Evolutionary conservation across 1,139 yeast species (phyloP), one percentile per base, ranked within the genome.

Genomic region (Scheffersomyces cryptocercus): DNA sequence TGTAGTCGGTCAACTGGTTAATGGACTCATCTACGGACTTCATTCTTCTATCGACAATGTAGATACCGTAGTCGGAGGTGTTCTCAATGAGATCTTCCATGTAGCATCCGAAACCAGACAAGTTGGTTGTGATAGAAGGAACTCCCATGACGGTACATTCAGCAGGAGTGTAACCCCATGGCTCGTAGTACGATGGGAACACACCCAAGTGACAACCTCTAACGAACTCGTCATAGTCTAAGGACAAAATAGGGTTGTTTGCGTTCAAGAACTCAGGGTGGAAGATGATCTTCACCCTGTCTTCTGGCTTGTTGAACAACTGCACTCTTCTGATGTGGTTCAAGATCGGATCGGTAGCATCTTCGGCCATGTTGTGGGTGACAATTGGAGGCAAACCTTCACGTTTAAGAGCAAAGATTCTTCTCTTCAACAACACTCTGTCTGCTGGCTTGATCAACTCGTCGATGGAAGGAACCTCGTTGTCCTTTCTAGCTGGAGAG

Each of bases 91-190:
- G 76, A 64, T 93, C 97, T 68, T 93, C 99, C 98, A 93, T 93
- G 71, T 93, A 93, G 56, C 98, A 95, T 43, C 99, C 99, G 63
- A 93, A 93, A 2, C 99, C 99, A 7, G 97, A 89, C 52, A 93
- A 75, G 65, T 93, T 93, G 41, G 99, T 93, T 24, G 99, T 91
- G 59, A 93, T 88, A n/a, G 97, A 88, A 14, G 99, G 99, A 45
- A 93, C 96, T 48, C 99, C 99, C 99, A 93, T 93, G 31, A 93
- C 99, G 1, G 99, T 93, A 74, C 99, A 93, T 65, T 93, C 99
- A 9, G 98, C 98, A 9, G 99, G 99, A 5, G 99, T 93, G 68
- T 93, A 93, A 31, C 99, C 99, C 99, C 99, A 93, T 5, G 99
- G 99, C 68, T 93, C 99, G 62, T 93, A 93, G 69, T 93, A 93